Percentiles rank a stretch among this genome's conserved stretches.
Evolutionary conservation across 2,329 filamentous ascomycete genomes (phyloP).

Genomic region (Cryoendolithus antarcticus): DNA sequence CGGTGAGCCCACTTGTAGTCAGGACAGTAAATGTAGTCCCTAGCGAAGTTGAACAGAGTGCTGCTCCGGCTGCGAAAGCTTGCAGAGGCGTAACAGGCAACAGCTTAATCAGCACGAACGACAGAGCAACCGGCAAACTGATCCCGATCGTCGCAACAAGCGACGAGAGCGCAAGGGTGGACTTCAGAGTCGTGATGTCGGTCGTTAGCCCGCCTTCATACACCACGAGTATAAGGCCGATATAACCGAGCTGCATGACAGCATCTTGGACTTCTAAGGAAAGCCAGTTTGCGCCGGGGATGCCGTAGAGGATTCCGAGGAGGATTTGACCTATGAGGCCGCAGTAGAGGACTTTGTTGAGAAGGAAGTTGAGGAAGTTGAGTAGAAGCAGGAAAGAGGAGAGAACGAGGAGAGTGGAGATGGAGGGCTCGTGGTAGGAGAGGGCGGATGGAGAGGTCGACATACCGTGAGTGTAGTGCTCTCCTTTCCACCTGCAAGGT

Average conservation of each 20-base stretch:
- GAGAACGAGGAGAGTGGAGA: conserved; percentile 46
- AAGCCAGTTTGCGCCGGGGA: conserved; percentile 52
- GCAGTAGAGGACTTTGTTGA: conserved; percentile 48
- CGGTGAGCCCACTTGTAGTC: conserved; percentile 46
- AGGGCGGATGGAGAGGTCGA: conserved; percentile 7
- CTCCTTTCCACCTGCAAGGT: no score
- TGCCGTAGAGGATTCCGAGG: conserved; percentile 58
- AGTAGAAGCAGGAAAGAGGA: conserved; percentile 42
- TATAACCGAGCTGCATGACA: conserved; percentile 56
- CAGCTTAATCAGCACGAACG: conserved; percentile 46
- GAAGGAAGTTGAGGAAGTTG: conserved; percentile 12
- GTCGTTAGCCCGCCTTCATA: conserved; percentile 56
- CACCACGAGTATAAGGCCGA: conserved; percentile 60
- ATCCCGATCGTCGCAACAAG: conserved; percentile 57
- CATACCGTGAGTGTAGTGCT: no score
- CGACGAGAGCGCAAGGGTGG: conserved; percentile 48
- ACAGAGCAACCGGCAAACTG: conserved; percentile 49
- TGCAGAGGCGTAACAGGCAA: conserved; percentile 43
- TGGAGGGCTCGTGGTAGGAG: conserved; percentile 24
- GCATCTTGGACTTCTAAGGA: conserved; percentile 38
- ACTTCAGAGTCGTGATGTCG: conserved; percentile 40
- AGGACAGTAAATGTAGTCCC: conserved; percentile 58
- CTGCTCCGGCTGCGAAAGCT: conserved; percentile 60
- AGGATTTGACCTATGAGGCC: conserved; percentile 62
- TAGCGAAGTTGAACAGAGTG: conserved; percentile 61